phyloP scores from a whole-genome alignment of 2,329 filamentous ascomycete species.

The Aspergillus fischeri region DNA sequence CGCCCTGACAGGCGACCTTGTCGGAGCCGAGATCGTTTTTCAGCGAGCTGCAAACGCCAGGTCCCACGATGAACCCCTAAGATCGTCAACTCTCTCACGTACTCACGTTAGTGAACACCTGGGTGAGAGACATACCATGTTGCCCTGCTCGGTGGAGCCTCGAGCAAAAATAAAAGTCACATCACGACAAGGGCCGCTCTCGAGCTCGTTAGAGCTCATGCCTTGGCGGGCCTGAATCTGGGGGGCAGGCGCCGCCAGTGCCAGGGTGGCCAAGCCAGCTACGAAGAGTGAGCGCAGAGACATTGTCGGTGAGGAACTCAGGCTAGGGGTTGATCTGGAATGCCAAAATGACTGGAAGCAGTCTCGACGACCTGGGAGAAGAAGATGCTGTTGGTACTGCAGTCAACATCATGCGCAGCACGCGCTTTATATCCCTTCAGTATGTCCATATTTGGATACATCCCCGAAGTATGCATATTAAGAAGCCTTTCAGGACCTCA shows the following conservation, averaged over 20 bases:
- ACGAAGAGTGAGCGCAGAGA: conserved; percentile 12
- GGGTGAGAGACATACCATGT: conserved; percentile 25
- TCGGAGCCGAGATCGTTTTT: conserved; percentile 19
- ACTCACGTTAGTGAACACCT: neutral
- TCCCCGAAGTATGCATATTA: neutral
- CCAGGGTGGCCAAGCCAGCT: conserved; percentile 10
- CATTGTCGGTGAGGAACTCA: conserved; percentile 8
- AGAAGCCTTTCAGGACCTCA: neutral
- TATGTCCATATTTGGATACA: neutral
- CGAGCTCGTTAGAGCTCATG: conserved; percentile 34
- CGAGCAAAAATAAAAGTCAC: conserved; percentile 41
- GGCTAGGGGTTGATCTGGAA: neutral
- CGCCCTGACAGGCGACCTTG: conserved; percentile 40
- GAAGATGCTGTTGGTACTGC: neutral
- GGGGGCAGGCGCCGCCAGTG: conserved; percentile 12
- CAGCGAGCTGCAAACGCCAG: conserved; percentile 24
- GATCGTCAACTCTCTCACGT: neutral
- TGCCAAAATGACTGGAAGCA: neutral
- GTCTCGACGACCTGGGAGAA: neutral
- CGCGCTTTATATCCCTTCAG: neutral
- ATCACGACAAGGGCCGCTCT: conserved; percentile 31
- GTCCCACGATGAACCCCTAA: conserved; percentile 29
- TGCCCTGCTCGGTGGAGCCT: conserved; percentile 38
- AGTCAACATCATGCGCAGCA: neutral
- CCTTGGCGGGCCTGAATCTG: conserved; percentile 10